Evolutionary conservation across 371 early-diverging fungal genomes (phyloP), one percentile per base, ranked within the genome.

Genomic region (Circinella umbellata): DNA sequence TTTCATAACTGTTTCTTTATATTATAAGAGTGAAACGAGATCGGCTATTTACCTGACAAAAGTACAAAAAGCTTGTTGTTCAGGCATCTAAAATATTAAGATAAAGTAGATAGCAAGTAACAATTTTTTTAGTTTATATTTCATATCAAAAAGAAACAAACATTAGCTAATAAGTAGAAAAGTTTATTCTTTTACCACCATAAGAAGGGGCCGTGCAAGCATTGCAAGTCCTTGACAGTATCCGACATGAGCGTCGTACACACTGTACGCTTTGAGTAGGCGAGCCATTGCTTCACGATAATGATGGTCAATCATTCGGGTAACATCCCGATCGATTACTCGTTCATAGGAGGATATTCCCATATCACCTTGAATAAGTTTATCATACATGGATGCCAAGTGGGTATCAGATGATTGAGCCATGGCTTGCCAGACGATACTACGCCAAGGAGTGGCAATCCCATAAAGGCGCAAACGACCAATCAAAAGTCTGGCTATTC

Each of bases 221-320:
- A 92, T 92, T 9, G 94, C 89, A 49, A 97, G 86, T 13, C 96
- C 96, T 82, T 96, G 96, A 76, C 95, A 96, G 77, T 98, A 95
- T 13, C 97, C 98, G 36, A 97, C 91, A 68, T 93, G 94, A 4
- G 90, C 70, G 78, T 98, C 98, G 66, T 95, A 97, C 11, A 95
- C 72, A 34, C 92, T 89, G 68, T 97, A 98, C 4, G 95, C 96
- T 63, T 93, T 94, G 64, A 96, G 83, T 15, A 98, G 81, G 64
- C 92, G 90, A 70, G 84, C 88, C 80, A 81, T 61, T 86, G 80
- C 68, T 80, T 79, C 75, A 47, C 94, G 94, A 76, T 42, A 42
- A 42, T 90, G 85, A 38, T 84, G 86, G 63, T 92, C 83, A 47
- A 77, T 78, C 42, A 95, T 95, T 60, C 95, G 83, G 47, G 91